Evolutionary conservation across 1,284 basidiomycete species (phyloP), one percentile per base, ranked within the genome.

Genomic region (Boletus smithii): DNA sequence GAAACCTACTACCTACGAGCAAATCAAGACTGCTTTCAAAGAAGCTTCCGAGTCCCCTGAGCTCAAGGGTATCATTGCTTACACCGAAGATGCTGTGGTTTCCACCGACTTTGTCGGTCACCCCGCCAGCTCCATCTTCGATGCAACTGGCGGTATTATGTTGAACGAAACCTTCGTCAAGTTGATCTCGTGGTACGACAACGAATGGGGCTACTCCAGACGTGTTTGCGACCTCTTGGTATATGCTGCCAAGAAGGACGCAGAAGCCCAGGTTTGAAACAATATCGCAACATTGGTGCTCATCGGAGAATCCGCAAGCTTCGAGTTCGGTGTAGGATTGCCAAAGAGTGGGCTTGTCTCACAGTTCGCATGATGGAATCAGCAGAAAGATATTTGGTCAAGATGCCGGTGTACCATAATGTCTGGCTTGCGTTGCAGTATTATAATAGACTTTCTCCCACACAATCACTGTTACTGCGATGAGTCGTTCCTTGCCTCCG

Each of bases 111-210:
- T 97, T 70, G 70, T 93, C 61, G 91, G 94, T 60, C 71, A 86
- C 73, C 71, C 75, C 49, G 75, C 80, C 52, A 91, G 88, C 48
- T 91, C 83, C 53, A 88, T 95, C 75, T 95, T 93, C 69, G 95
- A 99, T 69, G 94, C 94, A 62, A 75, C 75, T 57, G 95, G 91
- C 48, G 95, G 95, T 64, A 99, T 99, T 70, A 79, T 85, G 69
- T 84, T 99, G 67, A 98, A 91, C 85, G 66, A 75, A 58, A 88
- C 88, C 76, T 98, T 98, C 66, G 91, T 97, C 75, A 97, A 97
- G 83, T 81, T 97, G 59, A 88, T 97, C 65, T 70, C 88, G 39
- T 95, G 93, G 94, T 92, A 95, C 79, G 94, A 97, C 77, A 92
- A 93, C 72, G 91, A 94, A 75, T 94, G 88, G 88, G 91, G 93